These are phyloP conservation scores for Houttuynia cordata DNA, from an alignment of 164 flowering plant species.

Conservation along the genomic window DNA sequence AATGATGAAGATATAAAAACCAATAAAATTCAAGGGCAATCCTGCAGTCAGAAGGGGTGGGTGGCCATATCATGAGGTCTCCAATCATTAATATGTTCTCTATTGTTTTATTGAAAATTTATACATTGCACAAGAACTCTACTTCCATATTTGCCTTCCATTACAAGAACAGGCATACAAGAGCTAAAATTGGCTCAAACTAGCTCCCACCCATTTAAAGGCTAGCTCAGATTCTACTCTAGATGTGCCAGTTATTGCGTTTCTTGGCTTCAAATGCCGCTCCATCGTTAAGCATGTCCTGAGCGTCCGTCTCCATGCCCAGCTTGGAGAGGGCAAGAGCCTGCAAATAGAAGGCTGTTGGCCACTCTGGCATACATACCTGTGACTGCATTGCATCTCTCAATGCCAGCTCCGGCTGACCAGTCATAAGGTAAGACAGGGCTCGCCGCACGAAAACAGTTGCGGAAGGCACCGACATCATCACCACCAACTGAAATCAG, in stretches of 20 bases:
- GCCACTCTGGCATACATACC: conserved; percentile 94
- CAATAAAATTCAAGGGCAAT: no score
- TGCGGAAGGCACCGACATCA: conserved; percentile 87
- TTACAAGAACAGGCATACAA: no score
- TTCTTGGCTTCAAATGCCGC: conserved; percentile 79
- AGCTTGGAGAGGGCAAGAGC: conserved; percentile 92
- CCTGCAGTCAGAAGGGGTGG: no score
- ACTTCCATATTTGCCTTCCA: no score
- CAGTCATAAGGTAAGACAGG: conserved; percentile 71
- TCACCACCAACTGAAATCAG: conserved; percentile 50
- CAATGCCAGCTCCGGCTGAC: conserved; percentile 72
- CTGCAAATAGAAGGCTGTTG: conserved; percentile 94
- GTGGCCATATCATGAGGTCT: background rate
- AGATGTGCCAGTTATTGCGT: conserved; percentile 59
- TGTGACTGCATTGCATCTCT: conserved; percentile 98
- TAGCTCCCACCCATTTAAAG: background rate
- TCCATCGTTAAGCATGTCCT: conserved; percentile 95
- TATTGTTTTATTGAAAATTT: background rate
- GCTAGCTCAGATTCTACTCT: background rate
- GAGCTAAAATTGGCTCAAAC: background rate
- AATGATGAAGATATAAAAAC: no score
- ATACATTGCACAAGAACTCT: background rate
- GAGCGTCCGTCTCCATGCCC: conserved; percentile 96
- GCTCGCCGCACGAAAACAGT: conserved; percentile 82
- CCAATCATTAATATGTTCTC: background rate